Percentiles rank a stretch among this genome's conserved stretches.
Evolutionary conservation across 2,329 filamentous ascomycete genomes (phyloP).

Genomic region (Fusarium transvaalense): DNA sequence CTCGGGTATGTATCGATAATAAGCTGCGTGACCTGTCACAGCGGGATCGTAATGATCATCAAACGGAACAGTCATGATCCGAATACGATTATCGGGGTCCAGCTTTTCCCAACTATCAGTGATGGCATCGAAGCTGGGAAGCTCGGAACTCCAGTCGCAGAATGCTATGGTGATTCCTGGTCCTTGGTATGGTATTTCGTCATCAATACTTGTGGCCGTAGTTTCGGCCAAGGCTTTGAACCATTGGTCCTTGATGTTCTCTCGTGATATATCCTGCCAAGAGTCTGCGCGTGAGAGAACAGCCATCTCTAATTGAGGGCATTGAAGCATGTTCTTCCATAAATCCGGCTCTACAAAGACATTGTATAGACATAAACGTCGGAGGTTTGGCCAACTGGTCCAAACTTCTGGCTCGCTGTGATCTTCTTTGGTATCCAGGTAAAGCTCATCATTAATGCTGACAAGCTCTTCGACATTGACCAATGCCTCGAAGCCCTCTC

Average conservation of each 20-base stretch:
- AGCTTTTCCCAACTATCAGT: not conserved
- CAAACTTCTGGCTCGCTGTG: conserved; percentile 24
- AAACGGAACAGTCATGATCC: not conserved
- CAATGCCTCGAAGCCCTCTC: conserved; percentile 35
- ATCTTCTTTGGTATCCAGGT: not conserved
- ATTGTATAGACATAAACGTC: conserved; percentile 37
- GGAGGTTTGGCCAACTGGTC: conserved; percentile 41
- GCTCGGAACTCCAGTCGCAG: not conserved
- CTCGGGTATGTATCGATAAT: not conserved
- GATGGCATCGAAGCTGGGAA: not conserved
- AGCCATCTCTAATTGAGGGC: conserved; percentile 9
- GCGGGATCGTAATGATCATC: not conserved
- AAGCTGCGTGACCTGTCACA: not conserved
- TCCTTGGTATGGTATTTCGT: not conserved
- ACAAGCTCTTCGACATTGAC: conserved; percentile 44
- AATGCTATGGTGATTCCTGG: conserved; percentile 12
- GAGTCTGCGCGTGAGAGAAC: conserved; percentile 18
- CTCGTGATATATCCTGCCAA: rapidly evolving
- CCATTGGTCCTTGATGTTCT: not conserved
- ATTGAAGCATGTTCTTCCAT: conserved; percentile 9
- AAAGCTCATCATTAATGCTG: conserved; percentile 42
- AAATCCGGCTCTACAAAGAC: rapidly evolving
- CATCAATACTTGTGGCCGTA: rapidly evolving
- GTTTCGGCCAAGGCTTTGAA: not conserved
- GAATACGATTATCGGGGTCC: conserved; percentile 16